Conservation (phyloP, 1,139 yeast species). For the Debaryomyces psychrophilus region DNA sequence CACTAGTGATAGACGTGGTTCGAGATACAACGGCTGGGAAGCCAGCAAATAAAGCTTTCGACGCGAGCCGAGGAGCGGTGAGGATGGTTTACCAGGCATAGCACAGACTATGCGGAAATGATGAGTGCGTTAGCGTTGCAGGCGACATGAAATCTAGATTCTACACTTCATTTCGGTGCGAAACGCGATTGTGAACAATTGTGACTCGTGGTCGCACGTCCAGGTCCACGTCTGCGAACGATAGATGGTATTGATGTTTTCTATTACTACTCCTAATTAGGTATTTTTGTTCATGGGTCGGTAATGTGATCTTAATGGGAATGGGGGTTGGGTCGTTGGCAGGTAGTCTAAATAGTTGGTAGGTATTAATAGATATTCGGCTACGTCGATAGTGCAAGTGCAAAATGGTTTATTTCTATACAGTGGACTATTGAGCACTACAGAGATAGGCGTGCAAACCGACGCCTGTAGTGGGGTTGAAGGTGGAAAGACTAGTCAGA, state of each 20-base stretch:
- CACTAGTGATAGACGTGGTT: no score
- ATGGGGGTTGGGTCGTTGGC: no score
- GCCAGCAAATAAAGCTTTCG: no score
- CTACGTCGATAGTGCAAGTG: neutral
- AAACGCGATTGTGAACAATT: constrained; percentile 4
- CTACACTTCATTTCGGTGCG: constrained; percentile 3
- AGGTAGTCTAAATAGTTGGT: no score
- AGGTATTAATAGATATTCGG: constrained; percentile 1
- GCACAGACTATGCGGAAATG: neutral
- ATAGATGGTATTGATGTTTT: neutral
- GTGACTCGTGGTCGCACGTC: neutral
- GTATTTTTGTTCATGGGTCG: neutral
- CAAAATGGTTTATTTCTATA: constrained; percentile 5
- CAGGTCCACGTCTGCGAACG: neutral
- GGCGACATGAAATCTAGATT: constrained; percentile 1
- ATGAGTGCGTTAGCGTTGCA: neutral
- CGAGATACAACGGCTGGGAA: no score
- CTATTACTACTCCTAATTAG: constrained; percentile 7
- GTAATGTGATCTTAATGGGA: neutral
- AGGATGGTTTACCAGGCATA: no score
- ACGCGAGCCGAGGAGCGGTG: no score
- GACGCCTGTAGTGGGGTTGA: neutral
- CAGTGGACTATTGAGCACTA: neutral
- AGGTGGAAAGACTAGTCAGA: constrained; percentile 24
- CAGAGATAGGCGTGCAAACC: neutral